Conservation (phyloP, 2,329 filamentous ascomycete species). For the Xylariaceae sp. region DNA sequence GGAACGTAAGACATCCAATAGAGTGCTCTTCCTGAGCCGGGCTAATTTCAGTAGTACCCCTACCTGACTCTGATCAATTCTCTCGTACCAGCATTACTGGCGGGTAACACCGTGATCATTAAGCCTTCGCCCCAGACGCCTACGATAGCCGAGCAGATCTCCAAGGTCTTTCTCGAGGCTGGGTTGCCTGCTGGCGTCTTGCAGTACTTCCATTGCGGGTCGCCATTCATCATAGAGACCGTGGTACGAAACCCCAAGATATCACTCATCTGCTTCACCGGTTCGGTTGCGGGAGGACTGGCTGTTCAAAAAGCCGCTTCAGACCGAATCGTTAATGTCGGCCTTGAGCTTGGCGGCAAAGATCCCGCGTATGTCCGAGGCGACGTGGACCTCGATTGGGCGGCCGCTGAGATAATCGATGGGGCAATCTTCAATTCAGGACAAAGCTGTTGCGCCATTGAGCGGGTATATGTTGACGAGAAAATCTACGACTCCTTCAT, state of each 20-base stretch:
- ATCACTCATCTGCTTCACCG: slow-evolving; percentile 87
- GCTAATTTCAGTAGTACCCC: slow-evolving; percentile 68
- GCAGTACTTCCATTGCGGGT: slow-evolving; percentile 90
- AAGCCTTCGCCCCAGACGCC: slow-evolving; percentile 96
- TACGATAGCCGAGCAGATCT: slow-evolving; percentile 83
- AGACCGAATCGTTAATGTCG: slow-evolving; percentile 82
- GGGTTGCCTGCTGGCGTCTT: slow-evolving; percentile 83
- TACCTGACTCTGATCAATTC: slow-evolving; percentile 94
- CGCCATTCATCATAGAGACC: slow-evolving; percentile 73
- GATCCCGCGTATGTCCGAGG: slow-evolving; percentile 87
- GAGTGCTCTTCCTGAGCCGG: background rate
- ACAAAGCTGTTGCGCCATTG: slow-evolving; percentile 94
- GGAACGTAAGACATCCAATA: slow-evolving; percentile 71
- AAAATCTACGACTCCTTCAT: slow-evolving; percentile 84
- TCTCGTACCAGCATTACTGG: slow-evolving; percentile 85
- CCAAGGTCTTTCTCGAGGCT: slow-evolving; percentile 75
- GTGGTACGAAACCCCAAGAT: slow-evolving; percentile 78
- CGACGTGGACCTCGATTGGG: slow-evolving; percentile 89
- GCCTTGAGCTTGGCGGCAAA: slow-evolving; percentile 91
- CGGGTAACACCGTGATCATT: slow-evolving; percentile 88
- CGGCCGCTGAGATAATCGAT: slow-evolving; percentile 91
- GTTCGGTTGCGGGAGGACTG: slow-evolving; percentile 84
- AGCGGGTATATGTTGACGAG: slow-evolving; percentile 88
- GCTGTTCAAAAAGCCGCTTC: slow-evolving; percentile 83
- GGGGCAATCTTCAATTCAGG: slow-evolving; percentile 97